These are phyloP conservation scores for Glycyrrhiza uralensis DNA, from an alignment of 306 rosid genomes.

Conservation along the genomic window DNA sequence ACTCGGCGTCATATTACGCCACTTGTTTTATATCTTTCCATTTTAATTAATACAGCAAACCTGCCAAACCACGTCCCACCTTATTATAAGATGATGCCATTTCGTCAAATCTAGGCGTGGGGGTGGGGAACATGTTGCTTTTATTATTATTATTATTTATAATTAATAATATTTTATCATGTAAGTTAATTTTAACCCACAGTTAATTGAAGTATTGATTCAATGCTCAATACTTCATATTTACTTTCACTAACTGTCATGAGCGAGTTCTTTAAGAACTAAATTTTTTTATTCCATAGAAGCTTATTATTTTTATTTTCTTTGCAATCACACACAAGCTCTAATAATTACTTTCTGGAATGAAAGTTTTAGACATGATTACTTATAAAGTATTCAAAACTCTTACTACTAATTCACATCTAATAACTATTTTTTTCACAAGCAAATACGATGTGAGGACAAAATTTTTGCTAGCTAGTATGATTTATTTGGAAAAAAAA, in stretches of 20 bases:
- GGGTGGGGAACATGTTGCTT: background rate
- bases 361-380: background rate
- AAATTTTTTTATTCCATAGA: background rate
- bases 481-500: background rate
- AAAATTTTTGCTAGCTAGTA: background rate
- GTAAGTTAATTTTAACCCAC: background rate
- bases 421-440: background rate
- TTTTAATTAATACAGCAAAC: background rate
- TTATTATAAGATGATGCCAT: background rate
- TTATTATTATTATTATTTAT: background rate
- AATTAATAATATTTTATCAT: background rate
- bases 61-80: conserved; percentile 6
- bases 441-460: background rate
- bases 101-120: background rate
- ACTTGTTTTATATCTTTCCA: background rate
- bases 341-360: background rate
- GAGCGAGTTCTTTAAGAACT: background rate
- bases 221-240: background rate
- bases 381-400: background rate
- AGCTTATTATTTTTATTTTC: background rate
- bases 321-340: background rate
- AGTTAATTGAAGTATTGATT: background rate
- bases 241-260: background rate
- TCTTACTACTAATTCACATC: background rate
- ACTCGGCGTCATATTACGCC: background rate